Conservation (phyloP, 2,329 filamentous ascomycete genomes). For the Phyllosticta citrichinensis region DNA sequence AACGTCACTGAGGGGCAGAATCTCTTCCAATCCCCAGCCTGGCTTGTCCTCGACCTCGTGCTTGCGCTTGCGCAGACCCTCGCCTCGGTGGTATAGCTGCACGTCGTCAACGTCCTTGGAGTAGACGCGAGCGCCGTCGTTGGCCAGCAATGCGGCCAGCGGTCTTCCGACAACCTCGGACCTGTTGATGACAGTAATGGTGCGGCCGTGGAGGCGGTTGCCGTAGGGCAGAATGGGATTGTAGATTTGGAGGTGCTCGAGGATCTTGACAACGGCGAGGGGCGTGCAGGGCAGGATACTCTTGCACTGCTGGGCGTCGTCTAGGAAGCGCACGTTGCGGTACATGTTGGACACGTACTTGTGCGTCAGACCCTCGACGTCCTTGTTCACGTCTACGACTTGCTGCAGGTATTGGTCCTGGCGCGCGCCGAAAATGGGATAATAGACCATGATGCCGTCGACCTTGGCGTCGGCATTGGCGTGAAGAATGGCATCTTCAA, state of each 20-base stretch:
- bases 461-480: constrained; percentile 71
- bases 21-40: constrained; percentile 69
- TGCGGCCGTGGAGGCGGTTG: constrained; percentile 86
- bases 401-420: constrained; percentile 96
- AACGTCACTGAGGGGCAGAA: constrained; percentile 80
- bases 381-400: constrained; percentile 79
- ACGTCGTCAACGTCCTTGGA: constrained; percentile 87
- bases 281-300: constrained; percentile 93
- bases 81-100: constrained; percentile 82
- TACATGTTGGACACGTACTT: constrained; percentile 99
- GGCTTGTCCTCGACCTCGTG: constrained; percentile 82
- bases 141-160: constrained; percentile 83
- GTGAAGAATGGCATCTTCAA: constrained; percentile 78
- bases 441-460: constrained; percentile 94
- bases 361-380: constrained; percentile 91
- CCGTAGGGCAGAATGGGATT: constrained; percentile 89
- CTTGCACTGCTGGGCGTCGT: constrained; percentile 71
- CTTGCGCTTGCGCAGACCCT: constrained; percentile 72
- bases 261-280: constrained; percentile 89
- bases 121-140: constrained; percentile 92
- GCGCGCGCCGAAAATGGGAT: constrained; percentile 84
- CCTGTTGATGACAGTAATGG: constrained; percentile 91
- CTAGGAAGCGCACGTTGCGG: constrained; percentile 91
- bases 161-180: constrained; percentile 93
- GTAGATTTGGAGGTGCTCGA: constrained; percentile 93